phyloP scores from a whole-genome alignment of 371 early-diverging fungal genomes.

The Apophysomyces sp. region DNA sequence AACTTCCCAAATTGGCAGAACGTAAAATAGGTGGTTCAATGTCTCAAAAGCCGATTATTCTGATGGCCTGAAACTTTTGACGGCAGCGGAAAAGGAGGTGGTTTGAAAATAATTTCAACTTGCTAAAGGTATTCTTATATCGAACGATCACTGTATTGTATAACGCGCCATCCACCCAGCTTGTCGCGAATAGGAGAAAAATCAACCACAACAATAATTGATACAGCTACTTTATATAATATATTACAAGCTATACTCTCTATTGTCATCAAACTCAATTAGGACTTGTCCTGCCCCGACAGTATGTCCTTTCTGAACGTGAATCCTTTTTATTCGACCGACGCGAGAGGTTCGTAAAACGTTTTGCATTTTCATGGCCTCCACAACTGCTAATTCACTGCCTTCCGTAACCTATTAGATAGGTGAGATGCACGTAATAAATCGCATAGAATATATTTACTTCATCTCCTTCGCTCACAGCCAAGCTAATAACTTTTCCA shows the following conservation, averaged over 20 bases:
- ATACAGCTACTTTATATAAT: no score
- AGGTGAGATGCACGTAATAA: neutral
- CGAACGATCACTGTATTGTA: no score
- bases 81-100: no score
- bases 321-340: constrained; percentile 80
- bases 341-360: constrained; percentile 79
- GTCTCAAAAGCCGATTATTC: no score
- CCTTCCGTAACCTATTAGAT: constrained; percentile 74
- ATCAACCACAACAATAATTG: no score
- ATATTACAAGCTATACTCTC: constrained; percentile 14
- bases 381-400: constrained; percentile 84
- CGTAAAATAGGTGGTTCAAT: no score
- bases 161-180: no score
- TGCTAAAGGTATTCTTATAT: no score
- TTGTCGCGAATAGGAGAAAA: no score
- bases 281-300: constrained; percentile 89
- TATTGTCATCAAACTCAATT: constrained; percentile 69
- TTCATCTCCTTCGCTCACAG: constrained; percentile 82
- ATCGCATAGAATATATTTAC: constrained; percentile 17
- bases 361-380: constrained; percentile 99
- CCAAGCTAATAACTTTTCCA: constrained; percentile 82
- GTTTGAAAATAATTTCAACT: no score
- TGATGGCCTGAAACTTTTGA: no score
- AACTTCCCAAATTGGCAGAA: no score
- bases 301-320: constrained; percentile 69